Percentiles rank a stretch among this genome's conserved stretches.
Conservation (phyloP, 2,329 filamentous ascomycete species). For the Periconia sp. region DNA sequence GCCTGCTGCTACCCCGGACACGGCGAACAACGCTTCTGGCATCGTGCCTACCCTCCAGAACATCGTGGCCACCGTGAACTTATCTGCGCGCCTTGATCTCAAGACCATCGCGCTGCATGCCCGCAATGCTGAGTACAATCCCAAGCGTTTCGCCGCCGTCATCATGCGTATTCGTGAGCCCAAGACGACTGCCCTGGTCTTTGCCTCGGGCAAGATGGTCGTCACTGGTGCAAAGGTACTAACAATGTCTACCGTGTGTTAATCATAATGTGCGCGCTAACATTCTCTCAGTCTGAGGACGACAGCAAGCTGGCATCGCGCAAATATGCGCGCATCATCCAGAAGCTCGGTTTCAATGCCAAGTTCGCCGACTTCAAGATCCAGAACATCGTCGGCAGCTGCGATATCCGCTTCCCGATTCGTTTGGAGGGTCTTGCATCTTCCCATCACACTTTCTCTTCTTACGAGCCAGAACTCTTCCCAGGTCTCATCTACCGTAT, state of each 20-base stretch:
- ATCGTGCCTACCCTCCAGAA: conserved; percentile 71
- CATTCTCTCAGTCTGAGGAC: conserved; percentile 75
- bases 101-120: conserved; percentile 99
- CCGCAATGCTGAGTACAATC: conserved; percentile 98
- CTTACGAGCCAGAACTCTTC: conserved; percentile 97
- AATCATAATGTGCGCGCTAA: background rate
- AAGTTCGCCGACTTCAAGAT: conserved; percentile 99
- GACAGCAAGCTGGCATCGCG: conserved; percentile 95
- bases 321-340: conserved; percentile 98
- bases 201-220: conserved; percentile 99
- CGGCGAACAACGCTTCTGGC: conserved; percentile 70
- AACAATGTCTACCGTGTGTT: too few species aligned
- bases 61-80: conserved; percentile 98
- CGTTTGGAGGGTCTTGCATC: conserved; percentile 93
- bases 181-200: conserved; percentile 97
- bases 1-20: conserved; percentile 87
- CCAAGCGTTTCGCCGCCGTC: conserved; percentile 98
- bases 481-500: conserved; percentile 99
- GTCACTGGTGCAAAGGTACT: conserved; percentile 89
- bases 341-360: conserved; percentile 99
- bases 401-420: conserved; percentile 99
- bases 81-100: conserved; percentile 97
- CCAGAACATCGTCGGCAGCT: conserved; percentile 83
- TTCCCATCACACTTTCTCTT: conserved; percentile 94
- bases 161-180: conserved; percentile 99